Base-by-base conservation (phyloP, 495 filamentous ascomycete genomes). In the Poronia punctata region DNA sequence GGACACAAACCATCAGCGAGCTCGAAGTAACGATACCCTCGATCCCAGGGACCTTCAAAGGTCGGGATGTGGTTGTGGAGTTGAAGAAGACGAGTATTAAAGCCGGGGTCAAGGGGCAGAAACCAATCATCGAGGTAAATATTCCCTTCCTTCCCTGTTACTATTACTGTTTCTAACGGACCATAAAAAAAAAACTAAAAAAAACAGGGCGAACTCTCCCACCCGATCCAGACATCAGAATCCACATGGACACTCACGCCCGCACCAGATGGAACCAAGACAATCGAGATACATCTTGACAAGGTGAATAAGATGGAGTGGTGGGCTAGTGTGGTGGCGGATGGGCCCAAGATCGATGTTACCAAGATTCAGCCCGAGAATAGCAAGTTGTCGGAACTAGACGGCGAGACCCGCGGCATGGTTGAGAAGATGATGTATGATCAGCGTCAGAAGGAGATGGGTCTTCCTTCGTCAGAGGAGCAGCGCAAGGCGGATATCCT, bases 381-480 rank as follows among this genome's bases (percentile, higher is more conserved):
- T 59, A 84, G 78, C 48, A 92, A 84, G 57, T 66, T 98, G 50
- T 75, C 82, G 42, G 92, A 98, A 65, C 67, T 98, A 43, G 93
- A 98, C 57, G 90, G 93, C 36, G 86, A 95, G 76, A 98, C 92
- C 46, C 75, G 92, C 44, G 71, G 78, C n/a, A 96, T 98, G 90
- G 92, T 98, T 28, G 92, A 98, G 80, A 98, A 98, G 76, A 97
- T 98, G 92, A 98, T 98, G 92, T 98, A 74, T 52, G 92, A 98
- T 67, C 92, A 98, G 75, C 72, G 84, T 31, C 88, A 95, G 74
- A 97, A 97, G 78, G 92, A 95, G 72, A 19, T 52, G 47, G 92
- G 92, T 5, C 76, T 80, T 58, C 83, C 84, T 52, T 86, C 79
- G 16, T 92, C 84, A 46, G 92, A 97, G 46, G 90, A 98, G 67